These are phyloP conservation scores for Blumeriella jaapii DNA, from an alignment of 2,329 filamentous ascomycete species.

Conservation along the genomic window DNA sequence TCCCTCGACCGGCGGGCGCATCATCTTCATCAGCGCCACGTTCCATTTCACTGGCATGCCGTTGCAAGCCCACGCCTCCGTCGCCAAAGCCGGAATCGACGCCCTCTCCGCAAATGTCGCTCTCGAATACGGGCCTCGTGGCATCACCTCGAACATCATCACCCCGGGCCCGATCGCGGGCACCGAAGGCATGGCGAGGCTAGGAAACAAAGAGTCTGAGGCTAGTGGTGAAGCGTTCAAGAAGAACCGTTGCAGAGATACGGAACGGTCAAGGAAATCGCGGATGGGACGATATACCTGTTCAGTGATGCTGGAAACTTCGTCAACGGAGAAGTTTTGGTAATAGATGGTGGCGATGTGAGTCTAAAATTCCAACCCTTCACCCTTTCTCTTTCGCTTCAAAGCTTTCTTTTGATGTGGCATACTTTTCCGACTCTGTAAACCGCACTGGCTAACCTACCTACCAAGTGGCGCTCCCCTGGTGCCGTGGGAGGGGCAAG, in stretches of 20 bases:
- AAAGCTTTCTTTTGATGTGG: not conserved
- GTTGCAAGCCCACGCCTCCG: conserved; percentile 79
- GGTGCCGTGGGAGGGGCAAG: conserved; percentile 12
- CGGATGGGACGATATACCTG: conserved; percentile 81
- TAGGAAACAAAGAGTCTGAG: conserved; percentile 29
- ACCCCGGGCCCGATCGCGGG: conserved; percentile 67
- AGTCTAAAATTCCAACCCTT: not conserved
- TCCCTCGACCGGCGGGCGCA: conserved; percentile 57
- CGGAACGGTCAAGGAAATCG: conserved; percentile 76
- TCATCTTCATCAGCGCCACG: conserved; percentile 82
- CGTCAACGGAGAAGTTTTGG: conserved; percentile 71
- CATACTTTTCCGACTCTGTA: not conserved
- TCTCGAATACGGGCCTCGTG: conserved; percentile 81
- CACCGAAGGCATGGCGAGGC: conserved; percentile 69
- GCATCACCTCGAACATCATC: conserved; percentile 80
- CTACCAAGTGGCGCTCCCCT: conserved; percentile 16
- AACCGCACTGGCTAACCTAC: too few relatives aligned
- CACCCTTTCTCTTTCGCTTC: too few relatives aligned
- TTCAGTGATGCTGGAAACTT: conserved; percentile 80
- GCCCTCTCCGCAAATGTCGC: conserved; percentile 68
- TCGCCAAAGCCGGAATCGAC: conserved; percentile 86
- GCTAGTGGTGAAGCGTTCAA: conserved; percentile 23
- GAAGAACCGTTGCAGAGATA: conserved; percentile 62
- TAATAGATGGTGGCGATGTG: conserved; percentile 47
- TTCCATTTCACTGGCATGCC: conserved; percentile 84